Base-by-base conservation (phyloP, 495 filamentous ascomycete species). In the Paragyromitra xinjiangensis region DNA sequence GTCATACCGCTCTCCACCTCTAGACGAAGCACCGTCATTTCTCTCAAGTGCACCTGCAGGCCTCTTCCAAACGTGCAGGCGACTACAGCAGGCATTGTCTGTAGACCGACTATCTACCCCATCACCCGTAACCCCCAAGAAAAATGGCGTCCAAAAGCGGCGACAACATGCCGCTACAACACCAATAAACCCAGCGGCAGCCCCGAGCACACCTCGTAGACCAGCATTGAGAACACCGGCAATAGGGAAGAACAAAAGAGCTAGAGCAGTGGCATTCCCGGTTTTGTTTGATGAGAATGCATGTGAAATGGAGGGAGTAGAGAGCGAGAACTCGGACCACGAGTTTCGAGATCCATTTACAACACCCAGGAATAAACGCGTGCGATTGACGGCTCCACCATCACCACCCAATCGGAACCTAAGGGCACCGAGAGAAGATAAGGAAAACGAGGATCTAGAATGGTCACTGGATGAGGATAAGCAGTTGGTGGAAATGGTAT, bases 391-490 rank as follows among this genome's bases (percentile, higher is more conserved):
- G 9, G 78, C 81, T 55, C 80, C 80, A 14, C 81, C 81, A 42
- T 78, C 81, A 55, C 78, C 77, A 12, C 77, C 81, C 16, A 80
- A 80, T 51, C 69, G 81, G 56, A 79, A 75, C 7, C 37, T 79
- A 8, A 84, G 63, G 69, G 85, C 48, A 58, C 80, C 82, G 26
- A 84, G 84, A 56, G 82, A 85, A n/a, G 84, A 85, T 22, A 69
- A 84, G 24, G 82, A 84, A 0, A 81, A 83, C 0, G 84, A 89
- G 65, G 85, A 86, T 29, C 80, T 85, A 59, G 78, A 81, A 14
- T 93, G 91, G 92, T 87, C 88, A 50, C 85, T 86, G 5, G 89
- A 91, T 62, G 90, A 94, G 77, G 92, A 94, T 82, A 85, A 90
- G 64, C 87, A 89, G 26, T 85, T 95, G 5, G 88, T 94, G 29